These are phyloP conservation scores for Candida orba DNA, from an alignment of 805 yeast genomes.

Conservation along the genomic window DNA sequence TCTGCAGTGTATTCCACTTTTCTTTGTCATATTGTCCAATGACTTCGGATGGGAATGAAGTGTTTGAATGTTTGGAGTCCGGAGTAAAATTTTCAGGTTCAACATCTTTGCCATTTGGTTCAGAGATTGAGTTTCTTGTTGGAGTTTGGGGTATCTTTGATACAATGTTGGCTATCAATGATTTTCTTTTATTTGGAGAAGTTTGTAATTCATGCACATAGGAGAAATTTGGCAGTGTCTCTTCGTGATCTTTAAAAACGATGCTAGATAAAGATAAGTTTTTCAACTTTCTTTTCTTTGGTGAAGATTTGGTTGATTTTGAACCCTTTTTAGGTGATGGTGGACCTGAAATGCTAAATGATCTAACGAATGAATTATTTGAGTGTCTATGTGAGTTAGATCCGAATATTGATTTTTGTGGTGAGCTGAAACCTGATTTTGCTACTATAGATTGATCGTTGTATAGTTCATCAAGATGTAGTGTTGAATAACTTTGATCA, in stretches of 20 bases:
- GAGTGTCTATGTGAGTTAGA: conserved; percentile 16
- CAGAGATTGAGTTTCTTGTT: not conserved
- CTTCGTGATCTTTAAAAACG: conserved; percentile 15
- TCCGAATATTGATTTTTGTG: conserved; percentile 21
- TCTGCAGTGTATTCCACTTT: conserved; percentile 51
- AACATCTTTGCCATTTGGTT: conserved; percentile 16
- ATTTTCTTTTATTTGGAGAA: conserved; percentile 6
- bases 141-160: conserved; percentile 8
- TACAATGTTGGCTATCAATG: not conserved
- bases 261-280: conserved; percentile 22
- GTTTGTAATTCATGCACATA: conserved; percentile 23
- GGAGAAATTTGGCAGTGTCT: conserved; percentile 14
- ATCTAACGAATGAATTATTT: conserved; percentile 9
- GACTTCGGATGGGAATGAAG: conserved; percentile 43
- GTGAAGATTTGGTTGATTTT: conserved; percentile 9
- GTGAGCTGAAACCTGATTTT: conserved; percentile 14
- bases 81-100: conserved; percentile 20
- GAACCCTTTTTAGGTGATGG: conserved; percentile 15
- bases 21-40: conserved; percentile 61
- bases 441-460: not conserved
- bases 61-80: conserved; percentile 33
- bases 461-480: conserved; percentile 13
- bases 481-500: conserved; percentile 14
- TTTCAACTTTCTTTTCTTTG: conserved; percentile 15
- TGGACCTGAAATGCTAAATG: conserved; percentile 14